Evolutionary conservation across 2,329 filamentous ascomycete genomes (phyloP), one percentile per base, ranked within the genome.

Genomic region (Fusarium lateritium): DNA sequence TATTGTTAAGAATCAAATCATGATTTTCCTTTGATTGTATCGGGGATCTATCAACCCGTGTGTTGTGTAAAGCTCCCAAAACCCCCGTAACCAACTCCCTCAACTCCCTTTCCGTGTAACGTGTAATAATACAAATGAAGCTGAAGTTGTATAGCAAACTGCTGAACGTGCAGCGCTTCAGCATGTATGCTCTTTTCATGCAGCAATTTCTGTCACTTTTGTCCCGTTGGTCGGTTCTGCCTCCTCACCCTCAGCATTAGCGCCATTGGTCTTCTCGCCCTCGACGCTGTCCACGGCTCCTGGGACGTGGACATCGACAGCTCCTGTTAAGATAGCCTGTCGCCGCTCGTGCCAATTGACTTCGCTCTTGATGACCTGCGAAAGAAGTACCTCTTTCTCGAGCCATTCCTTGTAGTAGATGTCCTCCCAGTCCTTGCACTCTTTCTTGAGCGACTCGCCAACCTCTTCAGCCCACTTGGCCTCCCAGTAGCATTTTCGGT

Each of bases 361-460:
- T 77, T 95, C 92, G 73, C 83, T 85, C 73, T 85, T 79, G 71
- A 93, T 85, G 33, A 91, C 85, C 75, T 94, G 92, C 59, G 93
- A 88, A n/a, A 96, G 79, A 19, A 95, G 79, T 31, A 93, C 85
- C 79, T 96, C 92, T 79, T 95, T 95, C 79, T 92, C 89, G 15
- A 89, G 82, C 93, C 93, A 96, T 76, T 94, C 92, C 65, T 89
- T 85, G 76, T 88, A 88, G 78, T 91, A 90, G 14, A 84, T 74
- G 36, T 87, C 86, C 77, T 95, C 92, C 78, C 91, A 86, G 43
- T 82, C 81, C 67, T 90, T 88, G 70, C 89, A 88, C 77, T 94
- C 90, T 56, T 82, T 83, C 71, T 86, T 86, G 51, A 96, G 82
- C 39, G 83, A 79, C 53, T 92, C 89, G 59, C 84, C 83, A 52